Evolutionary conservation across 805 yeast species (phyloP), one percentile per base, ranked within the genome.

Genomic region (Yamadazyma phyllophila): DNA sequence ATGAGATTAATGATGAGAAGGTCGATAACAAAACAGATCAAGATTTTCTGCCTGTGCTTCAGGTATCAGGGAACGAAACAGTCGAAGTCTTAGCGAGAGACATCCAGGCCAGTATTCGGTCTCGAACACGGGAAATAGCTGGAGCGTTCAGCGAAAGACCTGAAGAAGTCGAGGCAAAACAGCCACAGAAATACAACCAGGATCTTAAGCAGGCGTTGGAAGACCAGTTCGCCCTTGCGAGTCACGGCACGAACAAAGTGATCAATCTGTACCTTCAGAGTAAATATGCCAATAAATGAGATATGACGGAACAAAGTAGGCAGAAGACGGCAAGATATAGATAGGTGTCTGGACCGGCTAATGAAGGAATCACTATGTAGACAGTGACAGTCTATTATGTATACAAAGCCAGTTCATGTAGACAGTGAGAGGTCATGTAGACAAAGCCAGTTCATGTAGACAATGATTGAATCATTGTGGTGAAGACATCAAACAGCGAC

Each of bases 121-220:
- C 43, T 13, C 45, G 47, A 17, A 56, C 62, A 15, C 45, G 48
- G 17, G 44, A 48, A 4, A 49, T 43, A 11, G 57, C 55, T 1
- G 26, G 12, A 4, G 12, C 10, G 12, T n/a, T 26, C 3, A 14
- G 17, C 29, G 40, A 14, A n/a, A 13, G 12, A 12, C 32, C 16
- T 8, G 13, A 8, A 7, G 20, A 11, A 26, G 27, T 20, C 13
- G 13, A 29, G 13, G 26, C 32, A 20, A 37, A n/a, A 12, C 13
- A 15, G 24, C 24, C 24, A 20, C 13, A 37, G n/a, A 26, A 24
- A 30, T 38, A 50, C 41, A 67, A 68, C 15, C 44, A 57, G 36
- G 74, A 70, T 43, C 59, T 71, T 42, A 64, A 61, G 44, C 47
- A 52, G 12, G 69, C 67, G 35, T 43, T 71, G 29, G 51, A 48